These are phyloP conservation scores for Skeletonema costatum DNA, from an alignment of 108 stramenopile species.

Conservation along the genomic window DNA sequence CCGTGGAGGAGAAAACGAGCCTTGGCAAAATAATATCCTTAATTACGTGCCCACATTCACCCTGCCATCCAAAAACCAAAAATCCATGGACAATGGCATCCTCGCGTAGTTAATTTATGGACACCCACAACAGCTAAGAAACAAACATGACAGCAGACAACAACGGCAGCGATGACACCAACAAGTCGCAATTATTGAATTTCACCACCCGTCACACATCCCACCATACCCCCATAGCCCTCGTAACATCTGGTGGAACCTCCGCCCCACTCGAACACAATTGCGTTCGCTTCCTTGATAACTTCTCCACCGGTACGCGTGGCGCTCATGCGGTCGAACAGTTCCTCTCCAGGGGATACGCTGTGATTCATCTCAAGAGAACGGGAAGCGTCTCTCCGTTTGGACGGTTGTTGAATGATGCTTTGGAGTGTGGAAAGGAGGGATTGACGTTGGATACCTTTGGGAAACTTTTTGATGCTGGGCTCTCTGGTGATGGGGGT, in stretches of 20 bases:
- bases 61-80: no score
- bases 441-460: constrained; percentile 54
- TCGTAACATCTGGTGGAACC: constrained; percentile 91
- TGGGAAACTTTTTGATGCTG: constrained; percentile 64
- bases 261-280: constrained; percentile 86
- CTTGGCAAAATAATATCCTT: no score
- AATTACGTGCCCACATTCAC: no score
- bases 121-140: no score
- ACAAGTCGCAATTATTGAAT: constrained; percentile 30
- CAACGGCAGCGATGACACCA: neutral
- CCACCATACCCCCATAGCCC: constrained; percentile 81
- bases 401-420: constrained; percentile 66
- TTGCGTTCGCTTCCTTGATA: constrained; percentile 91
- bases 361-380: constrained; percentile 89
- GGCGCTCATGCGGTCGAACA: constrained; percentile 91
- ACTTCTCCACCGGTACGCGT: constrained; percentile 94
- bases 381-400: constrained; percentile 78
- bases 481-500: constrained; percentile 56
- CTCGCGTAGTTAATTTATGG: no score
- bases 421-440: constrained; percentile 53
- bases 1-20: no score
- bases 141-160: constrained; percentile 2
- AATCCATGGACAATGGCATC: no score
- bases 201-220: constrained; percentile 66
- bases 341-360: constrained; percentile 88